Conservation (phyloP, 768 basidiomycete genomes). For the Serendipita sp. region DNA sequence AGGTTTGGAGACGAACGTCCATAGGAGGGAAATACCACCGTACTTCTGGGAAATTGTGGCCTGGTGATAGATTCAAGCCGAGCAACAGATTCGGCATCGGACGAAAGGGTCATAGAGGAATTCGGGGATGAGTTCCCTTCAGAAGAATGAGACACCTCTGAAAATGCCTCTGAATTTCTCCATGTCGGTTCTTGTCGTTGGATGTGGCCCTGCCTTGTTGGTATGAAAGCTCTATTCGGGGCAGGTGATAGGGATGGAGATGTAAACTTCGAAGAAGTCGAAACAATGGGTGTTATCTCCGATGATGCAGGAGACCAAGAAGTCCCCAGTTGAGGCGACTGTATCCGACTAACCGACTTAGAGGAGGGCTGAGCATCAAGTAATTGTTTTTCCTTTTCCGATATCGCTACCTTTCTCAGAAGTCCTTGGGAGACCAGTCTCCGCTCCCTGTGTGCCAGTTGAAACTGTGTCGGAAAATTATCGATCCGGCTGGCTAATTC, state of each 20-base stretch:
- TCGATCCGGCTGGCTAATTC: constrained; percentile 39
- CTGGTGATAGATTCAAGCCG: too few relatives aligned
- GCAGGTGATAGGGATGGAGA: not conserved
- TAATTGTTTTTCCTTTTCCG: constrained; percentile 16
- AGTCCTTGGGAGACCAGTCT: constrained; percentile 52
- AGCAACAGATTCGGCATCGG: not conserved
- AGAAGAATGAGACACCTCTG: not conserved
- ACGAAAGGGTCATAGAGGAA: not conserved
- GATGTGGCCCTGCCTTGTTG: too few relatives aligned
- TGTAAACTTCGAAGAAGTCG: not conserved
- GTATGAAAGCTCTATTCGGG: not conserved
- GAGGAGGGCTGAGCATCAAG: constrained; percentile 1
- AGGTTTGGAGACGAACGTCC: not conserved
- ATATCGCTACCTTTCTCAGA: constrained; percentile 28
- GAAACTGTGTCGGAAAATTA: constrained; percentile 35
- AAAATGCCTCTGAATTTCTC: not conserved
- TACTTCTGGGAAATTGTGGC: not conserved
- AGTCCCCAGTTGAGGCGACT: not conserved
- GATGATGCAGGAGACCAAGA: not conserved
- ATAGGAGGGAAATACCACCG: not conserved
- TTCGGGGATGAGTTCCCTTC: not conserved
- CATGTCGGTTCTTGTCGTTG: too few relatives aligned
- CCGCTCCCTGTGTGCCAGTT: constrained; percentile 56
- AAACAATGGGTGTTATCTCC: not conserved
- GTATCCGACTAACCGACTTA: not conserved